These are phyloP conservation scores for Epichloe sp. DNA, from an alignment of 2,329 filamentous ascomycete species.

Conservation along the genomic window DNA sequence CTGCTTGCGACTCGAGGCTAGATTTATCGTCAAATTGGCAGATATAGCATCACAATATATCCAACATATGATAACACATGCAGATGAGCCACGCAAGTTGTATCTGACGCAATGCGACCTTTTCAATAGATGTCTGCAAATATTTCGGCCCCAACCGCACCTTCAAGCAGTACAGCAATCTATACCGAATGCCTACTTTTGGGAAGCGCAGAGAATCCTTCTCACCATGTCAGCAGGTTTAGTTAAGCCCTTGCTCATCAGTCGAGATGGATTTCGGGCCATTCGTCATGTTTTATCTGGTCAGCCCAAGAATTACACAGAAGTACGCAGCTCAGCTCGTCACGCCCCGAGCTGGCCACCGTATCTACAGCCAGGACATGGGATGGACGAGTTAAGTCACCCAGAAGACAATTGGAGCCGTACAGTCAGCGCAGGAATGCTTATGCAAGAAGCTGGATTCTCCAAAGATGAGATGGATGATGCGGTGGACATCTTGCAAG, in stretches of 20 bases:
- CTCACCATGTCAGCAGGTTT: conserved; percentile 37
- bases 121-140: conserved; percentile 18
- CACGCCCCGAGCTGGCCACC: conserved; percentile 46
- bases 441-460: conserved; percentile 46
- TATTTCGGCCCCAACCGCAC: conserved; percentile 15
- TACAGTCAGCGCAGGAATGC: conserved; percentile 36
- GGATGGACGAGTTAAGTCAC: conserved; percentile 41
- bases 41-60: conserved; percentile 16
- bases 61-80: conserved; percentile 8
- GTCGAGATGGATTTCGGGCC: conserved; percentile 36
- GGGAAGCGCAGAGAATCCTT: conserved; percentile 43
- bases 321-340: conserved; percentile 34
- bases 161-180: conserved; percentile 12
- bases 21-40: conserved; percentile 19
- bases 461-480: conserved; percentile 30
- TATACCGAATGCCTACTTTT: conserved; percentile 24
- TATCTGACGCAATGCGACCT: conserved; percentile 18
- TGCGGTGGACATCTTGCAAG: conserved; percentile 39
- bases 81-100: conserved; percentile 8
- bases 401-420: conserved; percentile 40
- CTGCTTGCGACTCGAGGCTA: conserved; percentile 20
- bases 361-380: conserved; percentile 42
- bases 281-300: conserved; percentile 41
- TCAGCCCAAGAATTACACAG: conserved; percentile 36
- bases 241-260: conserved; percentile 36